Conservation (phyloP, 2,329 filamentous ascomycete species). For the Alternaria sp. region DNA sequence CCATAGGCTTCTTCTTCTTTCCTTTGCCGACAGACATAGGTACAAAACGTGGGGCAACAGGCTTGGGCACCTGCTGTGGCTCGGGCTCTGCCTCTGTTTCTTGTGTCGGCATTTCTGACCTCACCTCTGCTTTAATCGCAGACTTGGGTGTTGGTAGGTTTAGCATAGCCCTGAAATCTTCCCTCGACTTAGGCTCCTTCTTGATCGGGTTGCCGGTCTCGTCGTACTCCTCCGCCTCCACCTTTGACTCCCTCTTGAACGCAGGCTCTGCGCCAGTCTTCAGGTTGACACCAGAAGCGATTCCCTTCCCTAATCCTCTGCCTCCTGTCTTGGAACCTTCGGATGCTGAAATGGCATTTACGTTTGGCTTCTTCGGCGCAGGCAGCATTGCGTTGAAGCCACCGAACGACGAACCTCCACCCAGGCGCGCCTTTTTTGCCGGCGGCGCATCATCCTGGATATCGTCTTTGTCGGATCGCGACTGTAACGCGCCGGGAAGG, state of each 20-base stretch:
- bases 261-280: conserved; percentile 86
- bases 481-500: conserved; percentile 66
- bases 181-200: conserved; percentile 41
- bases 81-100: conserved; percentile 56
- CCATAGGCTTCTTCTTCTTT: conserved; percentile 56
- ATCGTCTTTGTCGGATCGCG: conserved; percentile 50
- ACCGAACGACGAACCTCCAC: conserved; percentile 72
- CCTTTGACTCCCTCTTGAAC: conserved; percentile 72
- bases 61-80: conserved; percentile 66
- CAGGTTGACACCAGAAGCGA: conserved; percentile 71
- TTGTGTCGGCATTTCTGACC: conserved; percentile 1
- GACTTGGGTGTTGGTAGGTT: conserved; percentile 47
- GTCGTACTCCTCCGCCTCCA: conserved; percentile 45
- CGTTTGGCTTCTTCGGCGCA: conserved; percentile 72
- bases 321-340: conserved; percentile 39
- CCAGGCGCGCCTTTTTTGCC: conserved; percentile 74
- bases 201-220: conserved; percentile 46
- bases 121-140: conserved; percentile 43
- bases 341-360: conserved; percentile 29
- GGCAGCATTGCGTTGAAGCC: conserved; percentile 89
- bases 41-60: conserved; percentile 84
- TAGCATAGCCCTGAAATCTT: conserved; percentile 44
- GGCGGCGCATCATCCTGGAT: conserved; percentile 60
- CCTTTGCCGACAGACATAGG: conserved; percentile 85
- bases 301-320: conserved; percentile 49